Conservation (phyloP, 345 rosid species). For the Noccaea bulbosa region DNA sequence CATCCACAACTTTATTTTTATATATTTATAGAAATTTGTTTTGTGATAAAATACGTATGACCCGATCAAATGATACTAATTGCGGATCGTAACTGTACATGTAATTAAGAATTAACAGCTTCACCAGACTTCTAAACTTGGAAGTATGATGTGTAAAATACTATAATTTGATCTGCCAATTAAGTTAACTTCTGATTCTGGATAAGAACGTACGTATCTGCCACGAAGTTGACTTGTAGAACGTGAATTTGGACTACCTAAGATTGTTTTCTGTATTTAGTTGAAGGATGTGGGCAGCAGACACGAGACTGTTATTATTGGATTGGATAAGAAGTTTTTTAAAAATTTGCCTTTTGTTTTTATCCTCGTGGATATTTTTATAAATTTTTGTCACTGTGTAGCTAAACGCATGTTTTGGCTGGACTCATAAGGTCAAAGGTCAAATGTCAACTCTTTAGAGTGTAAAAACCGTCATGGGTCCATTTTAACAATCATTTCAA, state of each 20-base stretch:
- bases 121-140: conserved; percentile 3
- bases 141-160: not conserved
- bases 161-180: not conserved
- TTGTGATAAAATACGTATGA: conserved; percentile 15
- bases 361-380: conserved; percentile 18
- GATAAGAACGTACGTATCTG: conserved; percentile 29
- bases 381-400: conserved; percentile 12
- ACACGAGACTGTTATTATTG: conserved; percentile 5
- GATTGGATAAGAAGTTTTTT: conserved; percentile 33
- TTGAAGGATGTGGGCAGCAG: conserved; percentile 5
- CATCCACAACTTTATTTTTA: conserved; percentile 11
- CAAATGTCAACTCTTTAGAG: conserved; percentile 42
- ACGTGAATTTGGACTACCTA: conserved; percentile 2
- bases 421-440: conserved; percentile 34
- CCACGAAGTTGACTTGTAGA: conserved; percentile 15
- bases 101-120: conserved; percentile 22
- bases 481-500: conserved; percentile 13
- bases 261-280: not conserved
- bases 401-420: conserved; percentile 36
- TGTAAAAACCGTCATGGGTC: conserved; percentile 38
- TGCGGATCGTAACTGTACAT: not conserved
- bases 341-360: conserved; percentile 24
- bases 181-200: not conserved
- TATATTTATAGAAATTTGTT: conserved; percentile 32
- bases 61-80: conserved; percentile 32